Percentiles rank a stretch among this genome's conserved stretches.
Conservation (phyloP, 2,329 filamentous ascomycete species). For the Xylaria sp. region DNA sequence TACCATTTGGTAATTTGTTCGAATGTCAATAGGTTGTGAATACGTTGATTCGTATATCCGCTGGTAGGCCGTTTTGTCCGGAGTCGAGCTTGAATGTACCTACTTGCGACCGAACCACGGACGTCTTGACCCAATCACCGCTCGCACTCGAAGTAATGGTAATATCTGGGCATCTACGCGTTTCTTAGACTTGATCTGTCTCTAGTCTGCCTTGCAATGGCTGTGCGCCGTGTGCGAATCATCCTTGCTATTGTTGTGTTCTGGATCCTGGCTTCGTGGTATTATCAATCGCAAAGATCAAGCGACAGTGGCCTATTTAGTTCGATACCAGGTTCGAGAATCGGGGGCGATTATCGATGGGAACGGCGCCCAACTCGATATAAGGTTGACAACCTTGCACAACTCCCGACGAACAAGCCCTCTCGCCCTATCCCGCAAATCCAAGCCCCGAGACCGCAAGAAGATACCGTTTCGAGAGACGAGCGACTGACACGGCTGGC, state of each 20-base stretch:
- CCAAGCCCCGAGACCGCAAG: conserved; percentile 63
- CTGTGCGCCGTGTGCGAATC: conserved; percentile 47
- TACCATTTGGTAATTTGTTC: neutral
- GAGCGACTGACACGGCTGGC: conserved; percentile 54
- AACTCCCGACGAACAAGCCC: conserved; percentile 53
- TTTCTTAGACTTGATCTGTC: conserved; percentile 16
- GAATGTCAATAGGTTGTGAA: neutral
- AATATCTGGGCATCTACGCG: conserved; percentile 3
- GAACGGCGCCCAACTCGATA: conserved; percentile 52
- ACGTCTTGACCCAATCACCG: conserved; percentile 10
- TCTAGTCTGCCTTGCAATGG: conserved; percentile 42
- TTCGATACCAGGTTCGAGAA: conserved; percentile 30
- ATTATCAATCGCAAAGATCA: conserved; percentile 45
- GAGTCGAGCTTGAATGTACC: conserved; percentile 10
- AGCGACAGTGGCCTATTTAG: conserved; percentile 34
- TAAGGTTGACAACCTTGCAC: conserved; percentile 48
- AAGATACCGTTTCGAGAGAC: conserved; percentile 51
- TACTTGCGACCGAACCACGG: conserved; percentile 16
- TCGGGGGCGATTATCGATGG: conserved; percentile 44
- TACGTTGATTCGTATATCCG: neutral
- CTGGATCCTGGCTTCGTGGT: conserved; percentile 50
- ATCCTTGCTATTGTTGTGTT: conserved; percentile 46
- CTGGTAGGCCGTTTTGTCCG: conserved; percentile 1
- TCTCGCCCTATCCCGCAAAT: conserved; percentile 69
- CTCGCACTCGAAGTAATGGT: conserved; percentile 32